Evolutionary conservation across 2,329 filamentous ascomycete genomes (phyloP), one percentile per base, ranked within the genome.

Genomic region (Sarocladium brachiariae): DNA sequence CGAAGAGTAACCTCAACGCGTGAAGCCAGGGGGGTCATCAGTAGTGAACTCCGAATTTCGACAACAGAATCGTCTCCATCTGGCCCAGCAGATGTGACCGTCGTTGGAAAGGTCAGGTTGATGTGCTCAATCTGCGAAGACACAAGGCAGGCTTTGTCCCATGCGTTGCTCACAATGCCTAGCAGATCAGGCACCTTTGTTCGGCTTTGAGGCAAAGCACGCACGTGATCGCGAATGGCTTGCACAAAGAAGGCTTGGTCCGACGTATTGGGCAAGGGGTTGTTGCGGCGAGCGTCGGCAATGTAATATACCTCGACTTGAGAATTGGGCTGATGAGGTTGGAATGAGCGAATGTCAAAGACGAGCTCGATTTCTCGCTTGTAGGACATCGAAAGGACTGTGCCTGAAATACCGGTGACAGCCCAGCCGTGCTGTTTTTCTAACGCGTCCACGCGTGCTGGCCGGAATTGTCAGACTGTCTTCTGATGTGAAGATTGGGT

Each of bases 181-280:
- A 92, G 72, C 23, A 92, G 70, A n/a, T 35, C 5, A 14, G 74
- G 72, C 24, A 85, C 70, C 48, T 72, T 71, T 0, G 78, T 84
- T 45, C 73, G 69, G 51, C 72, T 70, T 62, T 85, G 84, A 11
- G 74, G 70, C 37, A 89, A 65, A 1, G 72, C 77, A 45, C 84
- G 80, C 37, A 88, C 70, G 51, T 84, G 77, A 51, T 87, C 83
- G 38, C 83, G 78, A 52, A 91, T 82, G 58, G 82, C 79, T 59
- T 87, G 80, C 7, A 92, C 69, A 62, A 90, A 88, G 68, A 91
- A 91, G 33, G 86, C 83, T 57, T 82, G 84, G 61, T 86, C 86
- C 0, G 77, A 75, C 1, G 81, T 83, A 49, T 81, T 65, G 0
- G 80, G 77, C 27, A 73, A 62, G 9, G 79, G 70, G 24, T 78